phyloP scores from a whole-genome alignment of 768 basidiomycete genomes.

The Suillus tomentosus region DNA sequence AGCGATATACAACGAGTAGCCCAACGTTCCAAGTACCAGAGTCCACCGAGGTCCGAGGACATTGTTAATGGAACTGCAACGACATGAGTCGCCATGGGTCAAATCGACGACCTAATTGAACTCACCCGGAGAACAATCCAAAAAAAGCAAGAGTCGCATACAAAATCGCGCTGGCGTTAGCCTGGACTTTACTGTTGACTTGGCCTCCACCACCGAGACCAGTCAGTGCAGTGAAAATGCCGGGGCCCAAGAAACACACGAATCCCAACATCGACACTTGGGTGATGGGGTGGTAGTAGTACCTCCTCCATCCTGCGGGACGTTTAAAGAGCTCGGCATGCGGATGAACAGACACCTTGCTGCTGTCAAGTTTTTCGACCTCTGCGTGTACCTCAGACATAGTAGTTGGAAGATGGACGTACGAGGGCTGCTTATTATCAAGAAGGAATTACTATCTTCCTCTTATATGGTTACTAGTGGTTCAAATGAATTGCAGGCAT shows the following conservation, averaged over 20 bases:
- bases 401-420: neutral
- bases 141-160: conserved; percentile 64
- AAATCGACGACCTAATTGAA: conserved; percentile 18
- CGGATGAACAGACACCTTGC: neutral
- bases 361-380: neutral
- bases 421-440: neutral
- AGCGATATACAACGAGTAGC: conserved; percentile 73
- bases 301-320: conserved; percentile 51
- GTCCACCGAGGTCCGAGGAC: conserved; percentile 69
- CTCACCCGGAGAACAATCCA: conserved; percentile 72
- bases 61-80: conserved; percentile 67
- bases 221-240: conserved; percentile 78
- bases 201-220: conserved; percentile 83
- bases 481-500: neutral
- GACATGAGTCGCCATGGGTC: neutral
- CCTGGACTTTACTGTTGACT: conserved; percentile 61
- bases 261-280: conserved; percentile 63
- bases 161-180: conserved; percentile 69
- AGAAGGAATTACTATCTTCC: neutral
- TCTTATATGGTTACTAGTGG: neutral
- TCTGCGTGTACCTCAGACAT: conserved; percentile 26
- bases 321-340: conserved; percentile 39
- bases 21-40: conserved; percentile 65
- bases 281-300: conserved; percentile 54
- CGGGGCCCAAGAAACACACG: conserved; percentile 59